A percentile compares a stretch with the other conserved stretches of the same genome.
phyloP scores from a whole-genome alignment of 1,284 basidiomycete genomes.

The Tilletiopsis washingtonensis region DNA sequence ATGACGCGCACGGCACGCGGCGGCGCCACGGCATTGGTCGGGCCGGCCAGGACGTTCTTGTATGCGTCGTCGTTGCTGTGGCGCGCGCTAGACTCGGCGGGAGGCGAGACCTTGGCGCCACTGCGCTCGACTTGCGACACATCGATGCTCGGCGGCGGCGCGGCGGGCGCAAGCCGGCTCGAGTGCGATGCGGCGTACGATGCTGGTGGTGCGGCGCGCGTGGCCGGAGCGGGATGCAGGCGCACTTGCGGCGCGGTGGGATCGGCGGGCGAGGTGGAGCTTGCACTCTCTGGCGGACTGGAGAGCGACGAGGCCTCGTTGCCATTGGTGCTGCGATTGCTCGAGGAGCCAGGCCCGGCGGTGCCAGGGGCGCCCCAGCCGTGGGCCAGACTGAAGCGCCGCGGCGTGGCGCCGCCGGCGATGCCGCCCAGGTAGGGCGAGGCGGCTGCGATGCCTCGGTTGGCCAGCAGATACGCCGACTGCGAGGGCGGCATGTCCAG shows the following conservation, averaged over 20 bases:
- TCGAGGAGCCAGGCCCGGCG: neutral
- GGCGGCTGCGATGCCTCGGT: neutral
- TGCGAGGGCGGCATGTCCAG: constrained; percentile 7
- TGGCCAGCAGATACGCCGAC: constrained; percentile 4
- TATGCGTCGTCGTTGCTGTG: too few species aligned
- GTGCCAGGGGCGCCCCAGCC: neutral
- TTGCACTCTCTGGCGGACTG: neutral
- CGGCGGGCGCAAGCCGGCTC: neutral
- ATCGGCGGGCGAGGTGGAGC: neutral
- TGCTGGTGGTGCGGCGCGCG: too few species aligned
- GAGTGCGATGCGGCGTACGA: neutral
- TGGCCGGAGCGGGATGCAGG: too few species aligned
- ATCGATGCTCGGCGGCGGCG: neutral
- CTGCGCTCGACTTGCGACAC: neutral
- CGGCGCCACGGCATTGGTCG: constrained; percentile 18
- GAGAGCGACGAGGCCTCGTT: neutral
- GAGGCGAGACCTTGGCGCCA: neutral
- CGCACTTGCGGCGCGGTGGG: neutral
- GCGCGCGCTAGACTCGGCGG: neutral
- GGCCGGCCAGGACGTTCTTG: constrained; percentile 19
- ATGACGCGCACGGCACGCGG: constrained; percentile 24
- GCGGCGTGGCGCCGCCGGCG: neutral
- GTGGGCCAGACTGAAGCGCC: neutral
- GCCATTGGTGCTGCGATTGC: neutral
- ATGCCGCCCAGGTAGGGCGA: neutral